phyloP scores from a whole-genome alignment of 2,329 filamentous ascomycete species.

The Phialophora tarda region DNA sequence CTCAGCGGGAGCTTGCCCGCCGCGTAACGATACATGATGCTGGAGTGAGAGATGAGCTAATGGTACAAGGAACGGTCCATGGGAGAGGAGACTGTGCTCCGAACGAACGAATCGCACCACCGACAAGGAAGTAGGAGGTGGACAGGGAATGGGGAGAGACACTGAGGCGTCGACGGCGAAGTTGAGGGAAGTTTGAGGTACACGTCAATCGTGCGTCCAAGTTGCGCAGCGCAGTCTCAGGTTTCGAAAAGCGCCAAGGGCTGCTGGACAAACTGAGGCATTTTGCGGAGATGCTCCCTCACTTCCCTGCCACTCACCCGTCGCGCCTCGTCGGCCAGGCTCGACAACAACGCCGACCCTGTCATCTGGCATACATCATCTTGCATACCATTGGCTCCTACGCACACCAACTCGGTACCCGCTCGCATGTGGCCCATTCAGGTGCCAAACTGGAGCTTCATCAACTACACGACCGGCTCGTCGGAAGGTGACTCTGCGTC shows the following conservation, averaged over 20 bases:
- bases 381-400: not conserved
- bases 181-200: not conserved
- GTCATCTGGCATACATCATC: slow-evolving; percentile 6
- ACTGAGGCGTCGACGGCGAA: slow-evolving; percentile 7
- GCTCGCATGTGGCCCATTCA: not conserved
- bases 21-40: slow-evolving; percentile 35
- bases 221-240: slow-evolving; percentile 5
- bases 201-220: not conserved
- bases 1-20: slow-evolving; percentile 33
- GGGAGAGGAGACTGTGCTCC: slow-evolving; percentile 23
- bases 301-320: not conserved
- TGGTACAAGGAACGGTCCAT: slow-evolving; percentile 36
- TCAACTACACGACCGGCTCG: not conserved
- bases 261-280: slow-evolving; percentile 7
- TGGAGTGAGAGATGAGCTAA: slow-evolving; percentile 22
- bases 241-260: slow-evolving; percentile 1
- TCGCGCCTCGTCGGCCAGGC: not conserved
- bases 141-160: slow-evolving; percentile 8
- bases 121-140: slow-evolving; percentile 19
- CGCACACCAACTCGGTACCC: slow-evolving; percentile 1
- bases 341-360: not conserved
- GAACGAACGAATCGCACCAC: slow-evolving; percentile 24
- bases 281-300: slow-evolving; percentile 10
- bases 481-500: not conserved
- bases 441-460: not conserved